Evolutionary conservation across 140 eudicot genomes (phyloP), one percentile per base, ranked within the genome.

Genomic region (Senecio squalidus): DNA sequence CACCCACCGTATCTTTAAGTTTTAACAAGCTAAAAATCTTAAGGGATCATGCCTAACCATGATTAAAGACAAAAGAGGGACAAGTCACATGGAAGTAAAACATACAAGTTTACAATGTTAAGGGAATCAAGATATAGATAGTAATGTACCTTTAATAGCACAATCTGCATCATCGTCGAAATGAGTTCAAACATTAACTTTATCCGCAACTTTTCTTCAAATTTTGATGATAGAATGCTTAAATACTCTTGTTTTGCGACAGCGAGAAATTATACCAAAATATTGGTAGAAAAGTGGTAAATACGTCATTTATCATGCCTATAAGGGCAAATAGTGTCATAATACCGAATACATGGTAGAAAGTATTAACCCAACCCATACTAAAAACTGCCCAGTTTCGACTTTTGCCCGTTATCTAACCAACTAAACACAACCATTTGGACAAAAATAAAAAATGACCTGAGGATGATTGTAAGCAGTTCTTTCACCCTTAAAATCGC

Each of bases 401-500:
- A n/a, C n/a, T n/a, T n/a, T n/a, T n/a, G n/a, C n/a, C n/a, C n/a
- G n/a, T n/a, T n/a, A n/a, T n/a, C n/a, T n/a, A n/a, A n/a, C n/a
- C n/a, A n/a, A n/a, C n/a, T n/a, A n/a, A n/a, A n/a, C n/a, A n/a
- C n/a, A n/a, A n/a, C n/a, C n/a, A n/a, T n/a, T n/a, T n/a, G n/a
- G n/a, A n/a, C n/a, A n/a, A n/a, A n/a, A n/a, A n/a, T n/a, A n/a
- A n/a, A n/a, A 52, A 60, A 68, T 29, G 63, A 89, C 97, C 94
- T 89, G 94, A 43, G n/a, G 95, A 82, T 22, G 85, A 68, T 66
- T 89, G 95, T 62, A 67, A 28, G 97, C 68, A 29, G 88, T 77
- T 74, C 97, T 78, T 11, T 85, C 87, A 31, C 79, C 2, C n/a
- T n/a, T n/a, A n/a, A n/a, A n/a, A n/a, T n/a, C n/a, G n/a, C n/a